These are phyloP conservation scores for Metschnikowia rubicola DNA, from an alignment of 805 yeast species.

Conservation along the genomic window DNA sequence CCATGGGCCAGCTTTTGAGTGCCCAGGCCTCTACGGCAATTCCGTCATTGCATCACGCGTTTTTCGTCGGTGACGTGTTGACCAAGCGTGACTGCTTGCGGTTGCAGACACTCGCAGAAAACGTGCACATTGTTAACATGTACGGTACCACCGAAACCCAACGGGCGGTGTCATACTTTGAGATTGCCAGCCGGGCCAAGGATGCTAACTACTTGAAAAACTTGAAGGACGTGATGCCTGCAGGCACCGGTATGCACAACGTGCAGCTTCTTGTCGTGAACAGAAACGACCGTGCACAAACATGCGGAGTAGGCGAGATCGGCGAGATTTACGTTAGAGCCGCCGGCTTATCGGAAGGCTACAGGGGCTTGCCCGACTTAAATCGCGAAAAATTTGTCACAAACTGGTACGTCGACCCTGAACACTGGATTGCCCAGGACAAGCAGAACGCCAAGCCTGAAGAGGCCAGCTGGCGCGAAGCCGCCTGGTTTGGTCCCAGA, in stretches of 20 bases:
- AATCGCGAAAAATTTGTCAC: conserved; percentile 83
- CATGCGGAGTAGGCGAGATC: conserved; percentile 98
- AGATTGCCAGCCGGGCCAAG: conserved; percentile 67
- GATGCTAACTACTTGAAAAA: conserved; percentile 74
- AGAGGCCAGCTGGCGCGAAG: conserved; percentile 62
- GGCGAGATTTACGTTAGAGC: conserved; percentile 99
- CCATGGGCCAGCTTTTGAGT: conserved; percentile 96
- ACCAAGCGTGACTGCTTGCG: conserved; percentile 96
- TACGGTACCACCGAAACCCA: conserved; percentile 99
- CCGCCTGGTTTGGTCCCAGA: conserved; percentile 86
- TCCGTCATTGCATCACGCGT: conserved; percentile 88
- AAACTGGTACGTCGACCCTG: conserved; percentile 82
- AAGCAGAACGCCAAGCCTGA: conserved; percentile 37
- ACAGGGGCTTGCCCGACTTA: conserved; percentile 85
- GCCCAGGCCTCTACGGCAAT: conserved; percentile 92
- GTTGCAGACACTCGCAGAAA: conserved; percentile 86
- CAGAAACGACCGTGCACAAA: conserved; percentile 79
- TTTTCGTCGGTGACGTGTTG: conserved; percentile 95
- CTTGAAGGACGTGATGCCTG: conserved; percentile 95
- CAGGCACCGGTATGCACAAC: conserved; percentile 95
- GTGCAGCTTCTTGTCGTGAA: conserved; percentile 94
- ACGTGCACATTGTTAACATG: conserved; percentile 91
- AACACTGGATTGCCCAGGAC: conserved; percentile 60
- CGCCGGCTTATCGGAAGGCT: conserved; percentile 96
- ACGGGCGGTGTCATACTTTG: conserved; percentile 93